These are phyloP conservation scores for Pyricularia pennisetigena DNA, from an alignment of 2,329 filamentous ascomycete species.

Conservation along the genomic window DNA sequence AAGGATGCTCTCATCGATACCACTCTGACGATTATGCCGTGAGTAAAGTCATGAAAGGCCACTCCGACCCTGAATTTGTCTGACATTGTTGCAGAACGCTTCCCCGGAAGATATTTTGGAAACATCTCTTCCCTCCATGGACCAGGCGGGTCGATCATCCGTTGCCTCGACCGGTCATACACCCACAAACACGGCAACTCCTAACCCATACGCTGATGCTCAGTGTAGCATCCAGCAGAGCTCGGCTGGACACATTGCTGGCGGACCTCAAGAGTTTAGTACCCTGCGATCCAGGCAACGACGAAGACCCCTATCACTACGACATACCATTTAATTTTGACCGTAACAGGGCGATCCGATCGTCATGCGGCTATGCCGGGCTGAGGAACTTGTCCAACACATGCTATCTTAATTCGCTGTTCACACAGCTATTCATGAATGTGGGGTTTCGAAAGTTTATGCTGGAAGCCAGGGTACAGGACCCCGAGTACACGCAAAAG, in stretches of 20 bases:
- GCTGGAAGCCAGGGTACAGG: constrained; percentile 49
- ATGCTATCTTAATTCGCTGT: constrained; percentile 90
- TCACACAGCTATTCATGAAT: constrained; percentile 97
- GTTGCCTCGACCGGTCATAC: constrained; percentile 35
- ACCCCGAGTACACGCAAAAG: constrained; percentile 46
- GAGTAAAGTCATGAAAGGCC: not conserved
- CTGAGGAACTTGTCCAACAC: constrained; percentile 91
- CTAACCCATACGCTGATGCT: constrained; percentile 51
- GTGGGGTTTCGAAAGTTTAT: constrained; percentile 78
- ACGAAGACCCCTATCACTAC: constrained; percentile 44
- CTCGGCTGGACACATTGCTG: constrained; percentile 42
- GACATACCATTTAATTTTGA: constrained; percentile 55
- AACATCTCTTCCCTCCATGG: constrained; percentile 54
- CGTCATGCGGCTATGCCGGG: constrained; percentile 74
- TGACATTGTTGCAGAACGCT: constrained; percentile 13
- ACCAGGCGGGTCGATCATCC: constrained; percentile 13
- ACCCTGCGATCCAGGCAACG: constrained; percentile 31
- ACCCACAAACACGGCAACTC: constrained; percentile 43
- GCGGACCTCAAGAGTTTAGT: constrained; percentile 38
- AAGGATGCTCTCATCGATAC: not conserved
- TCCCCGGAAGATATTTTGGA: constrained; percentile 45
- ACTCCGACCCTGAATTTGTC: not conserved
- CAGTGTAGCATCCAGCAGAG: constrained; percentile 40
- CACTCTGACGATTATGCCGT: not conserved
- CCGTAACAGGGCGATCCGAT: constrained; percentile 57